These are phyloP conservation scores for Aspergillus leporis DNA, from an alignment of 495 filamentous ascomycete species.

Conservation along the genomic window DNA sequence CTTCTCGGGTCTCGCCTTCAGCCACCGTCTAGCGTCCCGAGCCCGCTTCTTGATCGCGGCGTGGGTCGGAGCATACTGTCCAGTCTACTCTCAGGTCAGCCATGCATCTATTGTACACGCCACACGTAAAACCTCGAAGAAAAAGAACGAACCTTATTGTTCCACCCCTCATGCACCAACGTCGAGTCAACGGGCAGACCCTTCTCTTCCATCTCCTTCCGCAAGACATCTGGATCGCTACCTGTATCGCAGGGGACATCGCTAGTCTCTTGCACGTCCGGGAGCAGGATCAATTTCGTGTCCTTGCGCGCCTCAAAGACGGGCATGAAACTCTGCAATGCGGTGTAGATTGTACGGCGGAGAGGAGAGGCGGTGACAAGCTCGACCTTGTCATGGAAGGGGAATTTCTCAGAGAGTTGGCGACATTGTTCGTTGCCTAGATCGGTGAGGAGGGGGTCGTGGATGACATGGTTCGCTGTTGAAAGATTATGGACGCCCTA, in stretches of 20 bases:
- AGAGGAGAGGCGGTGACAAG: conserved; percentile 82
- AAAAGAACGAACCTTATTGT: conserved; percentile 54
- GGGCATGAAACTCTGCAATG: conserved; percentile 67
- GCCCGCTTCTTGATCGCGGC: conserved; percentile 63
- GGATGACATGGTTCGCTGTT: conserved; percentile 67
- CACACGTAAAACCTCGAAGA: neutral
- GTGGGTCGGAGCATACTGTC: conserved; percentile 59
- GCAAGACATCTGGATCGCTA: conserved; percentile 50
- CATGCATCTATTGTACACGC: conserved; percentile 1
- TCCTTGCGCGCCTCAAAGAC: conserved; percentile 46
- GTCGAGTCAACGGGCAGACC: conserved; percentile 62
- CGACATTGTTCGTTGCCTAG: conserved; percentile 76
- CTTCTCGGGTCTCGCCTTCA: conserved; percentile 57
- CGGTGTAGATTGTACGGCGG: conserved; percentile 80
- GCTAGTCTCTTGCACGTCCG: conserved; percentile 80
- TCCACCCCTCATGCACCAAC: conserved; percentile 65
- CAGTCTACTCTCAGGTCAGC: conserved; percentile 22
- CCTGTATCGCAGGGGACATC: conserved; percentile 81
- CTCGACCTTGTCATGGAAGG: conserved; percentile 61
- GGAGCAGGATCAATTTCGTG: conserved; percentile 65
- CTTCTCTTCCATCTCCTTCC: conserved; percentile 61
- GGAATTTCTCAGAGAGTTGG: conserved; percentile 61
- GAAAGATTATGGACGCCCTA: conserved; percentile 84
- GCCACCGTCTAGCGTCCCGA: conserved; percentile 62
- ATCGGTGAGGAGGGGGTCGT: conserved; percentile 76